phyloP scores from a whole-genome alignment of 257 asterid species.

The Penstemon eatonii region DNA sequence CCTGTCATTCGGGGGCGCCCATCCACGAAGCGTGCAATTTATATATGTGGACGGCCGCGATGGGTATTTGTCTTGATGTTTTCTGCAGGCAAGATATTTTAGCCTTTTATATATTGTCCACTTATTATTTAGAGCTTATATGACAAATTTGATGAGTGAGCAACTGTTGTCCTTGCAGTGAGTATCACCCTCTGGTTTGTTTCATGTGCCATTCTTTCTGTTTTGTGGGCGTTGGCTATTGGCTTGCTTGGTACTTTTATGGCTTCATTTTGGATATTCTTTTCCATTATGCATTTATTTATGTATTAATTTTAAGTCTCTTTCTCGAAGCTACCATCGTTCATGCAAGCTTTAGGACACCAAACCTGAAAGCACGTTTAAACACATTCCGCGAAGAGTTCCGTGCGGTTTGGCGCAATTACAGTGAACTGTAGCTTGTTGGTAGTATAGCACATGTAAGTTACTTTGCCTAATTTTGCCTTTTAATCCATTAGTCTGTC shows the following conservation, averaged over 20 bases:
- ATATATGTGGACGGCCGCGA: conserved; percentile 92
- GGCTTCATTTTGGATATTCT: conserved; percentile 18
- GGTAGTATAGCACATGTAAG: conserved; percentile 29
- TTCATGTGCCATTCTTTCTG: conserved; percentile 71
- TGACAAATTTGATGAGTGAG: neutral
- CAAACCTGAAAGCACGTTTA: conserved; percentile 91
- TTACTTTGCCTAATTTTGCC: conserved; percentile 21
- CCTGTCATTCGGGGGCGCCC: conserved; percentile 99
- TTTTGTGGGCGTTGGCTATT: conserved; percentile 60
- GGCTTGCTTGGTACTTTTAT: conserved; percentile 78
- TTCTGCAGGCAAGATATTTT: conserved; percentile 48
- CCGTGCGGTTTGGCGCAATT: conserved; percentile 96
- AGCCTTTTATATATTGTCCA: neutral
- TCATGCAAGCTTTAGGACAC: conserved; percentile 97
- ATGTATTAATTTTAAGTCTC: conserved; percentile 9
- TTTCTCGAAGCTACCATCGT: conserved; percentile 62
- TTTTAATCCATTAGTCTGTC: conserved; percentile 10
- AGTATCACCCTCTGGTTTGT: conserved; percentile 79
- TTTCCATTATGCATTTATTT: conserved; percentile 2
- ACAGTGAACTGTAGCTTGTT: conserved; percentile 74
- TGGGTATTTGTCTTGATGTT: conserved; percentile 75
- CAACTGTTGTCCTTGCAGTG: conserved; percentile 43
- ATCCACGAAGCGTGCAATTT: conserved; percentile 73
- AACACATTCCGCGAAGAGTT: conserved; percentile 97
- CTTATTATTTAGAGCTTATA: neutral